Evolutionary conservation across 805 yeast species (phyloP).

Genomic region (Candida easanensis): DNA sequence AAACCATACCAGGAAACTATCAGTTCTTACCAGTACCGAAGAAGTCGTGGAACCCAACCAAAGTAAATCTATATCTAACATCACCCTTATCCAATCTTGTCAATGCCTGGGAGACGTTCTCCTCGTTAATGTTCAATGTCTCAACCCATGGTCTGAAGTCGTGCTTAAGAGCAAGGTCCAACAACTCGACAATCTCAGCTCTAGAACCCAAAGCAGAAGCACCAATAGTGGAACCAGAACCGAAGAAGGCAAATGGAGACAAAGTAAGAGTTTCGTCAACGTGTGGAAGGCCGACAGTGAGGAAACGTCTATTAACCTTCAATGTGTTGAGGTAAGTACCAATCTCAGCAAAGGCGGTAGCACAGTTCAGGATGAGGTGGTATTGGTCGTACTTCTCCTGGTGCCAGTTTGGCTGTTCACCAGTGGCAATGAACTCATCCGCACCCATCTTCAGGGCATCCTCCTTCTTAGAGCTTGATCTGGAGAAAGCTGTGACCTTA

Average conservation of each 20-base stretch:
- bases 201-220: conserved; percentile 62
- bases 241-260: conserved; percentile 50
- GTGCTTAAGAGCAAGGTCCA: conserved; percentile 59
- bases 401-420: conserved; percentile 43
- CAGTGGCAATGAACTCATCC: conserved; percentile 51
- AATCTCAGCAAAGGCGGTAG: conserved; percentile 46
- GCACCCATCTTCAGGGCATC: conserved; percentile 53
- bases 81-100: conserved; percentile 52
- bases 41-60: conserved; percentile 48
- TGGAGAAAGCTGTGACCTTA: conserved; percentile 54
- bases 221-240: conserved; percentile 49
- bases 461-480: conserved; percentile 45
- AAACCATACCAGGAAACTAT: neutral
- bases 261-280: conserved; percentile 38
- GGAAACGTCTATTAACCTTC: conserved; percentile 56
- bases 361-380: conserved; percentile 50
- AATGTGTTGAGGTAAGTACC: conserved; percentile 46
- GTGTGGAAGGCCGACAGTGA: conserved; percentile 68
- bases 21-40: conserved; percentile 29
- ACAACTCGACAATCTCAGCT: conserved; percentile 62
- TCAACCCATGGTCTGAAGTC: conserved; percentile 63
- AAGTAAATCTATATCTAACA: conserved; percentile 61
- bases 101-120: conserved; percentile 52
- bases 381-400: conserved; percentile 32
- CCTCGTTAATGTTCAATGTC: conserved; percentile 50